Evolutionary conservation across 768 basidiomycete genomes (phyloP), one percentile per base, ranked within the genome.

Genomic region (Auricularia cornea): DNA sequence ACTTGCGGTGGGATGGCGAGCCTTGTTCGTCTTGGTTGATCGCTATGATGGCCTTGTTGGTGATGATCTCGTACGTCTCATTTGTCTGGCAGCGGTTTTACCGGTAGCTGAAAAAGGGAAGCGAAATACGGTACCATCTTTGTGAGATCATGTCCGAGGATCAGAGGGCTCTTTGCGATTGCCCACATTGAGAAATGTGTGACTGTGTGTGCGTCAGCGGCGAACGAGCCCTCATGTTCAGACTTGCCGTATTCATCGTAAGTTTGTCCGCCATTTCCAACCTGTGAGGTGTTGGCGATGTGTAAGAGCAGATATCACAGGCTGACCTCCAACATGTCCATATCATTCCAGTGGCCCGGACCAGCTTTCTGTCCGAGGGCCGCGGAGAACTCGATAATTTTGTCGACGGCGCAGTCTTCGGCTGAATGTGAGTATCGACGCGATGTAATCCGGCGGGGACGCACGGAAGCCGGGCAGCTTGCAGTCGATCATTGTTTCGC

Each of bases 241-340:
- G 29, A 61, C 71, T 1, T 38, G 76, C 75, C 71, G 60, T 79
- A 77, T 71, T 79, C 76, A 56, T 78, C 75, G 57, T 70, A 72
- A 1, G 71, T 71, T 75, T 77, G 77, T n/a, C 75, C 77, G 2
- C 69, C 69, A 51, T 70, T 75, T 10, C 76, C 75, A 11, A 75
- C 67, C 66, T 71, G 59, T 14, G 66, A 52, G 20, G 20, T 0
- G n/a, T 28, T n/a, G 51, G 0, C 28, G 8, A n/a, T 14, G n/a
- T 1, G 51, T n/a, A 52, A 8, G 51, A 52, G 51, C 8, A n/a
- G 51, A n/a, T n/a, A n/a, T 52, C 3, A 52, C 8, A 52, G 11
- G 51, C 51, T 3, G 26, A 64, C 81, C 67, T 83, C 80, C 35
- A 84, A 74, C 73, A 83, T 70, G 68, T 84, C 83, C 26, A 84